Percentiles rank a stretch among this genome's conserved stretches.
These are phyloP conservation scores for Carex parvula DNA, from an alignment of 176 grass and related monocot species.

Conservation along the genomic window DNA sequence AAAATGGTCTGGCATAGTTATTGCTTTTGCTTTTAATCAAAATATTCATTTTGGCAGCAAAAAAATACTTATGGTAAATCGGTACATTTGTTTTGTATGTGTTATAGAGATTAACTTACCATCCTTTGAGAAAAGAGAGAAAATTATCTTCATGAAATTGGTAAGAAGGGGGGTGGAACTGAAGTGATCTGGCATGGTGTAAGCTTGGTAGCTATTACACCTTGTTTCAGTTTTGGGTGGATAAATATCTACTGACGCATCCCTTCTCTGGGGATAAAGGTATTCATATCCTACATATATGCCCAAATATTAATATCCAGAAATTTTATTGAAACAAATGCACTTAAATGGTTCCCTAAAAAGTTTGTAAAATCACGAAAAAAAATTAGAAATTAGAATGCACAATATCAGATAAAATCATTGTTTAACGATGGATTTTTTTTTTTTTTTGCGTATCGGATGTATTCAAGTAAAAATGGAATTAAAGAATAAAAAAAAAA, in stretches of 20 bases:
- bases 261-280: slow-evolving; percentile 4
- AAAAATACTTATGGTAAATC: background rate
- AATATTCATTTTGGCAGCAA: background rate
- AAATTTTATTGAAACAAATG: background rate
- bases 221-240: background rate
- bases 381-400: no score
- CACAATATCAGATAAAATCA: no score
- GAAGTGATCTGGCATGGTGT: background rate
- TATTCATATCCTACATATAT: slow-evolving; percentile 7
- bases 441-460: no score
- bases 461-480: no score
- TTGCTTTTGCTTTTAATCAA: background rate
- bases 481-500: no score
- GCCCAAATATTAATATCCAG: background rate
- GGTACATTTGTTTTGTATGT: background rate
- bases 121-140: slow-evolving; percentile 30
- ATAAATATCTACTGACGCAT: background rate
- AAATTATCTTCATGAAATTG: slow-evolving; percentile 11
- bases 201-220: slow-evolving; percentile 24
- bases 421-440: no score
- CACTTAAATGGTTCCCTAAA: background rate
- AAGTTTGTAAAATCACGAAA: background rate
- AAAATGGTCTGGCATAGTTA: background rate
- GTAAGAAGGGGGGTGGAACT: background rate
- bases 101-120: slow-evolving; percentile 2